A percentile compares a stretch with the other conserved stretches of the same genome.
phyloP scores from a whole-genome alignment of 1,284 basidiomycete species.

The Trametes sp. region DNA sequence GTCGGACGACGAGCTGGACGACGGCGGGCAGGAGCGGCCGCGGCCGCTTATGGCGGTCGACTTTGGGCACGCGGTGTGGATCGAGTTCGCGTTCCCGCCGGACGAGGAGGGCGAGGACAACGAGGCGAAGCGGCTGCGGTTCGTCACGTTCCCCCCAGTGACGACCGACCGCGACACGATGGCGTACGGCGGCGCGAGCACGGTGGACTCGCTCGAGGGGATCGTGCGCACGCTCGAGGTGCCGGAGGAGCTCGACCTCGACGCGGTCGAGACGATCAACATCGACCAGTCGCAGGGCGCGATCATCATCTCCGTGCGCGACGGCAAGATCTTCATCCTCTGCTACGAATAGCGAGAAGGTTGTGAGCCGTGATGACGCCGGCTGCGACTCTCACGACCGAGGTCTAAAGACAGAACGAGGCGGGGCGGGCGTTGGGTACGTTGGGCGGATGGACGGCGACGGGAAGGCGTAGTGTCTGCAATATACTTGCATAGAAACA shows the following conservation, averaged over 20 bases:
- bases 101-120: constrained; percentile 36
- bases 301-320: constrained; percentile 70
- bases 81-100: constrained; percentile 59
- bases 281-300: constrained; percentile 79
- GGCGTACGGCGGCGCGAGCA: constrained; percentile 21
- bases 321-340: constrained; percentile 76
- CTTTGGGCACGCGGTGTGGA: constrained; percentile 80
- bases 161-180: constrained; percentile 29
- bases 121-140: constrained; percentile 60
- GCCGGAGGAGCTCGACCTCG: constrained; percentile 68
- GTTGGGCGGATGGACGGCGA: background rate
- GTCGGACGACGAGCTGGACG: constrained; percentile 44
- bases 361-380: background rate
- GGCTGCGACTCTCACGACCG: background rate
- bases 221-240: constrained; percentile 66
- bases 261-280: constrained; percentile 75
- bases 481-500: constrained; percentile 20
- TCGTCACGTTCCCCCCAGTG: constrained; percentile 74
- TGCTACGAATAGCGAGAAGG: constrained; percentile 60
- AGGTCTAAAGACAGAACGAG: background rate
- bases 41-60: constrained; percentile 79
- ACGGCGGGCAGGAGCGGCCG: constrained; percentile 54
- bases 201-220: constrained; percentile 46
- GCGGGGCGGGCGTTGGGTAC: background rate
- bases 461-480: constrained; percentile 9